These are phyloP conservation scores for Kurtzmaniella cleridarum DNA, from an alignment of 805 yeast genomes.

Conservation along the genomic window DNA sequence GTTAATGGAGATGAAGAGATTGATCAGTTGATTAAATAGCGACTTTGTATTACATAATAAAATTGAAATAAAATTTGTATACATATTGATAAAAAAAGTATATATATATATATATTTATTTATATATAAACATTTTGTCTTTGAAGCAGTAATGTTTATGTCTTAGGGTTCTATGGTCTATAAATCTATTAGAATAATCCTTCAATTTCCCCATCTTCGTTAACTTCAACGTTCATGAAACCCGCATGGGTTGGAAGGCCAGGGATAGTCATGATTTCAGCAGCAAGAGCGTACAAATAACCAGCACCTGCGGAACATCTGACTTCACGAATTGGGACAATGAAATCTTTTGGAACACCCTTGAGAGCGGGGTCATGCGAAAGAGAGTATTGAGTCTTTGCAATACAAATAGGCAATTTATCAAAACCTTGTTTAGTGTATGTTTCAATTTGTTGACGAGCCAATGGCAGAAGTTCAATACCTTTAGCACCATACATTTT, in stretches of 20 bases:
- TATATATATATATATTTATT: background rate
- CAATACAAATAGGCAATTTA: constrained; percentile 90
- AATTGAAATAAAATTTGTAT: background rate
- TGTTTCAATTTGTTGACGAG: constrained; percentile 72
- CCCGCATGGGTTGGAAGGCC: constrained; percentile 96
- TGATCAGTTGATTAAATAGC: background rate
- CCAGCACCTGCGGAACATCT: constrained; percentile 97
- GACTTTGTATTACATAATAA: background rate
- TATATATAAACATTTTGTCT: background rate
- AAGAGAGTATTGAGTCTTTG: constrained; percentile 94
- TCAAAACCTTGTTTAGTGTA: constrained; percentile 87
- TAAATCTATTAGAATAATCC: constrained; percentile 61
- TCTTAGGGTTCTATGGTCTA: constrained; percentile 1
- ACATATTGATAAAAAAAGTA: background rate
- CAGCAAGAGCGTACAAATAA: constrained; percentile 91
- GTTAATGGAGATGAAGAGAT: constrained; percentile 35
- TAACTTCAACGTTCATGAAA: constrained; percentile 93
- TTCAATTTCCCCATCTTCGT: constrained; percentile 84
- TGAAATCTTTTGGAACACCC: constrained; percentile 94
- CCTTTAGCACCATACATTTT: constrained; percentile 91
- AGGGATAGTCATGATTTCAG: constrained; percentile 95
- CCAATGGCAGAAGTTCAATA: constrained; percentile 77
- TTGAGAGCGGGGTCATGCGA: constrained; percentile 91
- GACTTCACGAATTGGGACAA: constrained; percentile 89
- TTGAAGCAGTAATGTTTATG: background rate